These are phyloP conservation scores for Ophiosphaerella herpotricha DNA, from an alignment of 2,329 filamentous ascomycete species.

Conservation along the genomic window DNA sequence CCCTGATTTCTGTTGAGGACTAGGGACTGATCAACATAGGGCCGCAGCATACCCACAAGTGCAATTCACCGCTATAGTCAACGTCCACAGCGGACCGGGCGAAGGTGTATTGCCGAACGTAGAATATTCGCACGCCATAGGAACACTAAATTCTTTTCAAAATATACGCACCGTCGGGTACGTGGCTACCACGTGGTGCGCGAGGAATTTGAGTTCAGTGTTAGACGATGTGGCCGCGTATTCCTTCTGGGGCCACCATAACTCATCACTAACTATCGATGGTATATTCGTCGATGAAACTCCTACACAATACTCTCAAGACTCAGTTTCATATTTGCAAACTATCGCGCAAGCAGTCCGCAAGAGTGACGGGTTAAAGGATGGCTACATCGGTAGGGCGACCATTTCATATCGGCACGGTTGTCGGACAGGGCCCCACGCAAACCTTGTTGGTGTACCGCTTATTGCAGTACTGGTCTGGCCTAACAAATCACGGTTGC, in stretches of 20 bases:
- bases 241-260: slow-evolving; percentile 49
- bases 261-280: slow-evolving; percentile 48
- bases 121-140: slow-evolving; percentile 51
- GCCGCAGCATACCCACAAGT: slow-evolving; percentile 42
- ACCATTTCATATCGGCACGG: slow-evolving; percentile 26
- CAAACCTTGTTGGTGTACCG: slow-evolving; percentile 12
- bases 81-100: slow-evolving; percentile 55
- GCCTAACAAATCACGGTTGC: slow-evolving; percentile 9
- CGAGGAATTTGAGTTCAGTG: slow-evolving; percentile 22
- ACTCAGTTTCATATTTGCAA: slow-evolving; percentile 25
- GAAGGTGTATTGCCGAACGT: slow-evolving; percentile 48
- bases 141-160: slow-evolving; percentile 46
- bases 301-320: slow-evolving; percentile 32
- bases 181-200: slow-evolving; percentile 56
- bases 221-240: slow-evolving; percentile 52
- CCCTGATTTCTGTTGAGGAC: neutral
- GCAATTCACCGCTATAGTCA: slow-evolving; percentile 58
- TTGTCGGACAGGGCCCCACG: slow-evolving; percentile 8
- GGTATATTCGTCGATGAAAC: slow-evolving; percentile 58
- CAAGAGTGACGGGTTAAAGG: slow-evolving; percentile 27
- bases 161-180: slow-evolving; percentile 58
- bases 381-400: slow-evolving; percentile 31
- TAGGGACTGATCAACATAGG: slow-evolving; percentile 21
- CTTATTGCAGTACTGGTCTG: slow-evolving; percentile 11
- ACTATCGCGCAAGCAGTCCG: slow-evolving; percentile 20